phyloP scores from a whole-genome alignment of 306 rosid genomes.

The Begonia loranthoides region DNA sequence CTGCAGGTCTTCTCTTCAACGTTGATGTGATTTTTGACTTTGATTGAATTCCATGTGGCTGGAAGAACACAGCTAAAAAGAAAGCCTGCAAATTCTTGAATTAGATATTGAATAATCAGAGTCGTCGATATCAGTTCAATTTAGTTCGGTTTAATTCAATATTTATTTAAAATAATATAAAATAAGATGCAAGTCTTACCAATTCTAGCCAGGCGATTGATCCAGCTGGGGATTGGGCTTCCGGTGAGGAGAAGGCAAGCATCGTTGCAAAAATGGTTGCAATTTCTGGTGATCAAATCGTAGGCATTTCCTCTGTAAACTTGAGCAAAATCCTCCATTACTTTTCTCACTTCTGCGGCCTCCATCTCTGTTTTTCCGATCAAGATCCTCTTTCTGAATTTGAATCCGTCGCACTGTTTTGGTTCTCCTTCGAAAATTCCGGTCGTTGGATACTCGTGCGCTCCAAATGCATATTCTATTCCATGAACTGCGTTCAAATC shows the following conservation, averaged over 20 bases:
- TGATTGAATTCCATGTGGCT: conserved; percentile 57
- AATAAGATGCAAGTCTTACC: conserved; percentile 24
- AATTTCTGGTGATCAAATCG: conserved; percentile 81
- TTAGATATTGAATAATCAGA: too few species aligned
- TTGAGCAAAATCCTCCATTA: conserved; percentile 73
- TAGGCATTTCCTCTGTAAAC: conserved; percentile 69
- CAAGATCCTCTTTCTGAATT: conserved; percentile 68
- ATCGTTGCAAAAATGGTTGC: conserved; percentile 92
- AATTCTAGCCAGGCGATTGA: conserved; percentile 88
- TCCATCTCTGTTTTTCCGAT: conserved; percentile 74
- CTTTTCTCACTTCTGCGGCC: conserved; percentile 34
- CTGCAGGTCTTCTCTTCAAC: conserved; percentile 25
- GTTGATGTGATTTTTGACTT: conserved; percentile 36
- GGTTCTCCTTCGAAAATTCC: conserved; percentile 95
- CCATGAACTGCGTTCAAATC: conserved; percentile 44
- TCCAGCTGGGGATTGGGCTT: conserved; percentile 83
- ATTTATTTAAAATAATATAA: too few species aligned
- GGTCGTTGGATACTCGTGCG: conserved; percentile 66
- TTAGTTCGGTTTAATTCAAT: too few species aligned
- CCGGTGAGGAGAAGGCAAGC: conserved; percentile 50
- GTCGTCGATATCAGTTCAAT: too few species aligned
- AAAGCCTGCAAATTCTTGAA: conserved; percentile 29
- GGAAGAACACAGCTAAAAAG: conserved; percentile 95
- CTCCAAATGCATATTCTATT: conserved; percentile 90
- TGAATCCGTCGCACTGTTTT: conserved; percentile 74